Conservation (phyloP, 108 stramenopile genomes). For the Stephanodiscus triporus region DNA sequence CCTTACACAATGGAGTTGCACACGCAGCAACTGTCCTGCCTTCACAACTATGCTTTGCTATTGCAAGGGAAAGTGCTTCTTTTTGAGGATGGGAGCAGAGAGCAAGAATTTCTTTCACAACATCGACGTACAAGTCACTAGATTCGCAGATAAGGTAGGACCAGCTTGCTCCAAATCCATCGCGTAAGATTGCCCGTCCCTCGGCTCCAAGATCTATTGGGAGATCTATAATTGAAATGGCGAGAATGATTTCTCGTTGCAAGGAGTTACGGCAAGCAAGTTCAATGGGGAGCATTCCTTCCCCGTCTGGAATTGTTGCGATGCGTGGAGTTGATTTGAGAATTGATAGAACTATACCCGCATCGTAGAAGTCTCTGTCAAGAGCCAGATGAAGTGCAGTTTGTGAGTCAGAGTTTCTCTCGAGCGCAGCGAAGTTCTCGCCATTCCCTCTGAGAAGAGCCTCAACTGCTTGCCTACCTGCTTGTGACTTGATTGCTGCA, state of each 20-base stretch:
- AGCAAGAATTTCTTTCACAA: slow-evolving; percentile 71
- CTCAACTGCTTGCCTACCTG: slow-evolving; percentile 80
- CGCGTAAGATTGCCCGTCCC: slow-evolving; percentile 38
- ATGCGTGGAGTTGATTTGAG: slow-evolving; percentile 69
- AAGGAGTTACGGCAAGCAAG: slow-evolving; percentile 70
- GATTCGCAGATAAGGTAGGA: slow-evolving; percentile 82
- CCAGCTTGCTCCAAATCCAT: slow-evolving; percentile 82
- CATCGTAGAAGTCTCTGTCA: slow-evolving; percentile 58
- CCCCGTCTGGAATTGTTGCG: slow-evolving; percentile 56
- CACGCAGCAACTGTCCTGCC: slow-evolving; percentile 54
- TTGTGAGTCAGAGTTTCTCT: slow-evolving; percentile 49
- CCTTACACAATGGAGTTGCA: slow-evolving; percentile 70
- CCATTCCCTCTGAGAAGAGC: slow-evolving; percentile 65
- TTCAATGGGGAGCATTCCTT: slow-evolving; percentile 79
- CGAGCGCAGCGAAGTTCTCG: slow-evolving; percentile 57
- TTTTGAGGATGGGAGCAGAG: slow-evolving; percentile 79
- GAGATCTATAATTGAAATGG: slow-evolving; percentile 78
- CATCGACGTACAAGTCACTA: slow-evolving; percentile 66
- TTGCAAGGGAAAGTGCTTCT: slow-evolving; percentile 61
- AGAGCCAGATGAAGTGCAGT: slow-evolving; percentile 77
- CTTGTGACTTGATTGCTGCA: slow-evolving; percentile 57
- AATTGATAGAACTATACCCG: slow-evolving; percentile 70
- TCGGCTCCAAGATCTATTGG: slow-evolving; percentile 76
- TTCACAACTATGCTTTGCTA: slow-evolving; percentile 29
- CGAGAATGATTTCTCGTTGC: slow-evolving; percentile 77